These are phyloP conservation scores for Cutaneotrichosporon sp. DNA, from an alignment of 1,284 basidiomycete species.

Conservation along the genomic window DNA sequence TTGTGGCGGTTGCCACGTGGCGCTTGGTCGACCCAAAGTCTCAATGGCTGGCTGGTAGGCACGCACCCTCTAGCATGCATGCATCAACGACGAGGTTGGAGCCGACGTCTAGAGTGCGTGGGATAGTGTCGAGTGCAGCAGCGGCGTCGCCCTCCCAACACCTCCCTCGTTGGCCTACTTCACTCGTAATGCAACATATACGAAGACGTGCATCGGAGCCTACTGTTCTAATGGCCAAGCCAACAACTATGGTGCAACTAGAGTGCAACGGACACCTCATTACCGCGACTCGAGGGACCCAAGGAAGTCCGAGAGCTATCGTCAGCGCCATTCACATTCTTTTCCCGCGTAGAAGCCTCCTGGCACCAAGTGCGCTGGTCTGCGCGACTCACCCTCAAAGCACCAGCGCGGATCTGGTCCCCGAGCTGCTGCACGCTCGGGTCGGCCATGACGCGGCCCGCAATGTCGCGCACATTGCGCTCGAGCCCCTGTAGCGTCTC, in stretches of 20 bases:
- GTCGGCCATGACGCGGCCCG: slow-evolving; percentile 75
- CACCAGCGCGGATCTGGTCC: slow-evolving; percentile 76
- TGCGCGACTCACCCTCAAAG: slow-evolving; percentile 67
- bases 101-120: too few species aligned
- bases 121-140: too few species aligned
- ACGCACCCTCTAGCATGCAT: too few species aligned
- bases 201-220: not conserved
- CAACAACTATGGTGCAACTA: not conserved
- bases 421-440: slow-evolving; percentile 87
- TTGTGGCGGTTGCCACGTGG: not conserved
- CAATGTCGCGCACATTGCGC: slow-evolving; percentile 73
- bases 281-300: slow-evolving; percentile 55
- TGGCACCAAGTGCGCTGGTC: too few species aligned
- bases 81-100: too few species aligned
- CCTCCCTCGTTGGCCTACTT: too few species aligned
- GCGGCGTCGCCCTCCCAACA: too few species aligned
- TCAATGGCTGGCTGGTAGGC: too few species aligned
- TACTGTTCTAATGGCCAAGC: not conserved
- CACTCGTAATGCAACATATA: not conserved
- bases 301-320: slow-evolving; percentile 71
- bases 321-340: slow-evolving; percentile 7
- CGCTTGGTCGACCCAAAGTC: too few species aligned
- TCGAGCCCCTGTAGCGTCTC: slow-evolving; percentile 66
- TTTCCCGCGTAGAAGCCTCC: too few species aligned
- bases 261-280: not conserved